Percentiles rank a stretch among this genome's conserved stretches.
These are phyloP conservation scores for Zoysia pacifica DNA, from an alignment of 176 grass and related monocot species.

Conservation along the genomic window DNA sequence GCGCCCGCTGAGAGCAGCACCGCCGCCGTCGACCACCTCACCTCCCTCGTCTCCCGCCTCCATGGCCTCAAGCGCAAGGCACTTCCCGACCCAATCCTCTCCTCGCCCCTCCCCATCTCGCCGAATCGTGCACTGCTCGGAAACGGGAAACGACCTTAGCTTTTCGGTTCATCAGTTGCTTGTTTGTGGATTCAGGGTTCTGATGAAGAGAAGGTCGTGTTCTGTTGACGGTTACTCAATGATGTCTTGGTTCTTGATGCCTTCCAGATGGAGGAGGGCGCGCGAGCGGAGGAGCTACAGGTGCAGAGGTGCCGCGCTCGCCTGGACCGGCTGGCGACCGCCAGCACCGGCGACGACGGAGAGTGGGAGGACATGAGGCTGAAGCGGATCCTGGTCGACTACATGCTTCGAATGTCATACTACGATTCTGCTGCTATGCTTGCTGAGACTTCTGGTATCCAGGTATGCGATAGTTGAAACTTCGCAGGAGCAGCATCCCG, in stretches of 20 bases:
- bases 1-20: neutral
- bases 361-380: constrained; percentile 73
- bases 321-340: constrained; percentile 64
- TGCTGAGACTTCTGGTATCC: constrained; percentile 60
- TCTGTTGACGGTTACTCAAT: constrained; percentile 14
- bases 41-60: constrained; percentile 88
- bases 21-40: constrained; percentile 66
- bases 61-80: constrained; percentile 96
- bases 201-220: neutral
- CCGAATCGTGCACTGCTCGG: neutral
- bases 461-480: constrained; percentile 49
- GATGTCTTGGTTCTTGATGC: constrained; percentile 16
- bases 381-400: constrained; percentile 91
- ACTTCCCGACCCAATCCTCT: neutral
- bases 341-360: constrained; percentile 43
- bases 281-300: constrained; percentile 60
- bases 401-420: constrained; percentile 96
- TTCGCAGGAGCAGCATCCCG: neutral
- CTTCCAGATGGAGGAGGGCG: constrained; percentile 70
- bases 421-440: constrained; percentile 73
- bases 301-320: constrained; percentile 84
- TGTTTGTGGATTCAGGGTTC: constrained; percentile 20
- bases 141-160: constrained; percentile 7
- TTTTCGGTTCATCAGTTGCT: constrained; percentile 5
- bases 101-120: neutral